These are phyloP conservation scores for Isoetes taiwanensis DNA, from an alignment of 75 land plant species.

Conservation along the genomic window DNA sequence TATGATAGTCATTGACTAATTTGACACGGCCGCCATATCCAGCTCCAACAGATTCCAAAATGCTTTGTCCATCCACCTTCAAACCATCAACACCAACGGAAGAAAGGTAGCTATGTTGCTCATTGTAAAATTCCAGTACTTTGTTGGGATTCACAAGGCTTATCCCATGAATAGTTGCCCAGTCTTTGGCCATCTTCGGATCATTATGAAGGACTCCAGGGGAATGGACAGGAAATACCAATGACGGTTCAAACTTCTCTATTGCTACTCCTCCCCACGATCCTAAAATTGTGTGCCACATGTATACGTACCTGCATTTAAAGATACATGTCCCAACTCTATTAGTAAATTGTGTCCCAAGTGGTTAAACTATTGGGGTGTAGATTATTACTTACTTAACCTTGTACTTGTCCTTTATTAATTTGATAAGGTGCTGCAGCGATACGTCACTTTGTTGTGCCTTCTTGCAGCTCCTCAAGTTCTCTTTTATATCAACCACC, in stretches of 20 bases:
- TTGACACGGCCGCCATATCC: slow-evolving; percentile 63
- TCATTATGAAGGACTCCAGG: neutral
- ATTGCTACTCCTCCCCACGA: slow-evolving; percentile 3
- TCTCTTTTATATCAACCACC: neutral
- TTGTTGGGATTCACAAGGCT: neutral
- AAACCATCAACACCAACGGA: slow-evolving; percentile 50
- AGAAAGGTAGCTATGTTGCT: slow-evolving; percentile 22
- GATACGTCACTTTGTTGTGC: neutral
- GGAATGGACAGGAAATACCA: no score
- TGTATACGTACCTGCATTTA: neutral
- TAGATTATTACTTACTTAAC: no score
- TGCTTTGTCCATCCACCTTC: slow-evolving; percentile 59
- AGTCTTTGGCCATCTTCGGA: neutral
- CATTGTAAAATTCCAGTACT: neutral
- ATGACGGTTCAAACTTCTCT: no score
- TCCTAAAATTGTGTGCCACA: neutral
- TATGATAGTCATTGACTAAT: no score
- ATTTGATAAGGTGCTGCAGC: no score
- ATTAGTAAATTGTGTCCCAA: no score
- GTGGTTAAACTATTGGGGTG: no score
- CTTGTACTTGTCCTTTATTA: no score
- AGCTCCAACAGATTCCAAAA: slow-evolving; percentile 48
- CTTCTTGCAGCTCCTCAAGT: neutral
- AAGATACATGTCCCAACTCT: no score
- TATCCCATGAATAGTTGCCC: neutral